Percentiles rank a stretch among this genome's conserved stretches.
These are phyloP conservation scores for Phialophora tarda DNA, from an alignment of 2,329 filamentous ascomycete species.

Conservation along the genomic window DNA sequence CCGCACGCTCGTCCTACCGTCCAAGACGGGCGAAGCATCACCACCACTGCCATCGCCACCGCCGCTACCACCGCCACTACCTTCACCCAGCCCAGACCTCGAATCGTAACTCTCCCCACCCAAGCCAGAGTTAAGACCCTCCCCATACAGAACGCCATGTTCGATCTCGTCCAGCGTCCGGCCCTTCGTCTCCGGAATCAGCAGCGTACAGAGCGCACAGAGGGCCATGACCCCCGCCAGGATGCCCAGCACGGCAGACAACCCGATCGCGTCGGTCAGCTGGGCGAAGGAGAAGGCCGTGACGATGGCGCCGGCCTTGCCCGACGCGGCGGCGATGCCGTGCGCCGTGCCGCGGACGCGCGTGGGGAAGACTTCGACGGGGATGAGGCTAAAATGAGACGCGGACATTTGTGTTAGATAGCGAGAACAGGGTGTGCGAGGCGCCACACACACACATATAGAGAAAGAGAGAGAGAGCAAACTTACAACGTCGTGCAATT, in stretches of 20 bases:
- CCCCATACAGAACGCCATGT: constrained; percentile 25
- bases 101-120: background rate
- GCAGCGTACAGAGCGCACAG: constrained; percentile 36
- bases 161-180: constrained; percentile 41
- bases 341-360: constrained; percentile 67
- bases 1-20: constrained; percentile 8
- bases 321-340: constrained; percentile 65
- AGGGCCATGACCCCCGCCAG: constrained; percentile 41
- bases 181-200: constrained; percentile 43
- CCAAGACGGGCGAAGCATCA: constrained; percentile 2
- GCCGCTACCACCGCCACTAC: too few relatives aligned
- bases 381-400: too few relatives aligned
- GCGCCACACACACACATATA: constrained; percentile 37
- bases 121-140: background rate
- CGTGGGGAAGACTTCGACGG: constrained; percentile 69
- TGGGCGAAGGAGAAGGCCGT: constrained; percentile 39
- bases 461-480: constrained; percentile 54
- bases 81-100: background rate
- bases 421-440: too few relatives aligned
- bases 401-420: too few relatives aligned
- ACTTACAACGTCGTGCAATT: constrained; percentile 64
- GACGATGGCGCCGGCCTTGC: constrained; percentile 62
- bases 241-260: constrained; percentile 38
- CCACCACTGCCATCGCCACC: too few relatives aligned
- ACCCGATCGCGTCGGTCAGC: constrained; percentile 38